These are phyloP conservation scores for Thielaviopsis ethacetica DNA, from an alignment of 2,329 filamentous ascomycete species.

Conservation along the genomic window DNA sequence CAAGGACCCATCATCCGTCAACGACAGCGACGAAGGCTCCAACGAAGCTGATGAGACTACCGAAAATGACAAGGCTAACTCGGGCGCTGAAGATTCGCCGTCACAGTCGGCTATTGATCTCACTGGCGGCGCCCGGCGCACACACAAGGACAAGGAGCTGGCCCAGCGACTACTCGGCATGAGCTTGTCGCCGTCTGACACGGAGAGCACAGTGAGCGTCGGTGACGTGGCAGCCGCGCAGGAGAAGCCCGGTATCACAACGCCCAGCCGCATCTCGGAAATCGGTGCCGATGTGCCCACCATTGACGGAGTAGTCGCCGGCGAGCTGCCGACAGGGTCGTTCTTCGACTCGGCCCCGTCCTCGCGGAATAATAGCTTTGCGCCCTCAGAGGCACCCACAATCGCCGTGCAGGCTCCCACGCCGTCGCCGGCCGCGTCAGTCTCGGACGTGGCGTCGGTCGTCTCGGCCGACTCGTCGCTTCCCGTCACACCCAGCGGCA, in stretches of 20 bases:
- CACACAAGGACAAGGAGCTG: constrained; percentile 23
- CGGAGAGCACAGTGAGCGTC: constrained; percentile 60
- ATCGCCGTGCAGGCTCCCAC: not conserved
- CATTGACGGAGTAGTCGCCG: constrained; percentile 10
- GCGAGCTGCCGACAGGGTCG: constrained; percentile 6
- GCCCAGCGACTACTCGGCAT: constrained; percentile 52
- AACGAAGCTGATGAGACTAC: constrained; percentile 16
- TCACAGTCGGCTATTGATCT: not conserved
- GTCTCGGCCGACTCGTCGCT: not conserved
- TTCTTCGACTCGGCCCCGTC: not conserved
- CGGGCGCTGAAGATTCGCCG: constrained; percentile 16
- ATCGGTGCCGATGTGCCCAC: constrained; percentile 1
- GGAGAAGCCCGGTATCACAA: constrained; percentile 70
- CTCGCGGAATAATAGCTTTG: constrained; percentile 3
- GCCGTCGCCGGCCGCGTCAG: not conserved
- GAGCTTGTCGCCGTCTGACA: constrained; percentile 46
- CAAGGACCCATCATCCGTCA: constrained; percentile 21
- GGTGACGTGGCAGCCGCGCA: constrained; percentile 62
- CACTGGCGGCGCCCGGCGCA: not conserved
- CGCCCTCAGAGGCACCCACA: constrained; percentile 1
- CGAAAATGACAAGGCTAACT: constrained; percentile 16
- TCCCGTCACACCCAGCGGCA: not conserved
- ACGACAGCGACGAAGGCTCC: not conserved
- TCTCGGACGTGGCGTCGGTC: not conserved
- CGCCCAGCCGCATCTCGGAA: constrained; percentile 45